Evolutionary conservation across 148 eudicot genomes (phyloP).

Genomic region (Euryodendron excelsum): DNA sequence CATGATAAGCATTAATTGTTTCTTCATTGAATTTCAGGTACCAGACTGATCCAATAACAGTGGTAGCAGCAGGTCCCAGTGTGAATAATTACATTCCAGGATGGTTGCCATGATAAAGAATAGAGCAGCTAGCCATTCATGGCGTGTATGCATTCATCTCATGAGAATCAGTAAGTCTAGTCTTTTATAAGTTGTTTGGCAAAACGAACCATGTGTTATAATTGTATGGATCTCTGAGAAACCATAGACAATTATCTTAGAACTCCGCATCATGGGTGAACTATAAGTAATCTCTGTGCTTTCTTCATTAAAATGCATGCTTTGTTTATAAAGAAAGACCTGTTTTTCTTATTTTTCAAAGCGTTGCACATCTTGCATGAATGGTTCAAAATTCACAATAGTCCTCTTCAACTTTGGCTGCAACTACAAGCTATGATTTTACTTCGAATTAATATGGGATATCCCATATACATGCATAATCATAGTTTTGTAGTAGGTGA

Average conservation of each 20-base stretch:
- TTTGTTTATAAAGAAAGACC: not conserved
- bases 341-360: too few species aligned
- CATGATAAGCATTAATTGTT: too few species aligned
- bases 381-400: not conserved
- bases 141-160: not conserved
- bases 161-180: not conserved
- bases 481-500: too few species aligned
- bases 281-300: not conserved
- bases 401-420: too few species aligned
- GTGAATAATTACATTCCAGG: constrained; percentile 59
- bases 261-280: not conserved
- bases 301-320: not conserved
- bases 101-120: constrained; percentile 51
- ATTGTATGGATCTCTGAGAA: not conserved
- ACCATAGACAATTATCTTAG: not conserved
- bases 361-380: not conserved
- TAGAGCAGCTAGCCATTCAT: not conserved
- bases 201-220: not conserved
- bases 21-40: constrained; percentile 41
- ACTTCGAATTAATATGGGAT: too few species aligned
- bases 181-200: not conserved
- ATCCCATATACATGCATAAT: too few species aligned
- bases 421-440: too few species aligned
- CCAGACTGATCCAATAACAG: constrained; percentile 53
- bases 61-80: constrained; percentile 51